These are phyloP conservation scores for Blastobotrys capitulatus DNA, from an alignment of 1,139 yeast genomes.

Conservation along the genomic window DNA sequence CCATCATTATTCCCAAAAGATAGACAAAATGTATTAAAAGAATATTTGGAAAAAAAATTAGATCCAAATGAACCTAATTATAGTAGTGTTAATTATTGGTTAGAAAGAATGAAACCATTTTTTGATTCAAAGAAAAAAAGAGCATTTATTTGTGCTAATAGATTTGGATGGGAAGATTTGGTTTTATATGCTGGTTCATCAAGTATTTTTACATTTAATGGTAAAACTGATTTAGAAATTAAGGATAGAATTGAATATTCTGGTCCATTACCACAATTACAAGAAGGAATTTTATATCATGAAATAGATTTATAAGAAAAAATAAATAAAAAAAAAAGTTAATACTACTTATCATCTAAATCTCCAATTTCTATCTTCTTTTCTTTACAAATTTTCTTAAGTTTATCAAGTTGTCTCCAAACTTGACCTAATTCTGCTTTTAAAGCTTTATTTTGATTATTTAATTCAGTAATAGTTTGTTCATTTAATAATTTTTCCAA, in stretches of 20 bases:
- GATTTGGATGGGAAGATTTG: slow-evolving; percentile 69
- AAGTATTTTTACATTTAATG: slow-evolving; percentile 18
- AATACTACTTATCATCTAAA: not conserved
- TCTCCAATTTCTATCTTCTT: not conserved
- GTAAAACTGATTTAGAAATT: slow-evolving; percentile 4
- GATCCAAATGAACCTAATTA: slow-evolving; percentile 31
- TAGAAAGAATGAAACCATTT: slow-evolving; percentile 63
- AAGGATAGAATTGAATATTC: slow-evolving; percentile 13
- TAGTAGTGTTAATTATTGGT: slow-evolving; percentile 56
- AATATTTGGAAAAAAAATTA: slow-evolving; percentile 16
- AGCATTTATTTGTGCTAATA: slow-evolving; percentile 53
- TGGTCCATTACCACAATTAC: slow-evolving; percentile 24
- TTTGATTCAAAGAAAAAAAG: slow-evolving; percentile 31
- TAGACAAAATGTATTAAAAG: slow-evolving; percentile 13
- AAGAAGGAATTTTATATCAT: slow-evolving; percentile 21
- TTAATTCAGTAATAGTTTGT: slow-evolving; percentile 79
- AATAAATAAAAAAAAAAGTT: not conserved
- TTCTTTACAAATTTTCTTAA: slow-evolving; percentile 46
- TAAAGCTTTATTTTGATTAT: slow-evolving; percentile 71
- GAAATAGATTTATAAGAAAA: slow-evolving; percentile 11
- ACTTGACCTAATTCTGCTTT: slow-evolving; percentile 81
- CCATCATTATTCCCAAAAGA: slow-evolving; percentile 23
- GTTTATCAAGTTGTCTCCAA: slow-evolving; percentile 84
- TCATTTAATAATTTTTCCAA: slow-evolving; percentile 86
- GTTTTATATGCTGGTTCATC: slow-evolving; percentile 72